Base-by-base conservation (phyloP, 352 stramenopile species). In the Globisporangium yorkense region DNA sequence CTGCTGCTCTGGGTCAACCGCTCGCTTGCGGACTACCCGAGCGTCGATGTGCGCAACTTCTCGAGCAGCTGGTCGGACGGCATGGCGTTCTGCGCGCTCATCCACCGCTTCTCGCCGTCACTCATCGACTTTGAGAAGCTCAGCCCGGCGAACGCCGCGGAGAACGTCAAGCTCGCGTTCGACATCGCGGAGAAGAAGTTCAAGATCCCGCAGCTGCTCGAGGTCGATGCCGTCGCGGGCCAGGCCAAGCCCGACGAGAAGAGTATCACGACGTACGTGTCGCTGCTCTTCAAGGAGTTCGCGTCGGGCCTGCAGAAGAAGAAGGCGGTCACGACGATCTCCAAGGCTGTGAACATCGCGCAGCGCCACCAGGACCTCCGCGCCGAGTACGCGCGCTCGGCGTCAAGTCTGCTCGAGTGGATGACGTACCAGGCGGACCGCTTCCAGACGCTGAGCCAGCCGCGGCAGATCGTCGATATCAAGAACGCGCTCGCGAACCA, bases 231-330 rank as follows among this genome's bases (percentile, higher is more conserved):
- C 45, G 85, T 97, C 18, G 84, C 84, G 6, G 88, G 86, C 53
- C 76, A 82, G 24, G 74, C 68, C 10, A 96, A 96, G 62, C 88
- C 88, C 1, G 89, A 97, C 41, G 89, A 97, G 52, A 97, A 97
- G 76, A 93, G 78, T 66, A 94, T 96, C 68, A 92, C 93, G 49
- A 96, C 89, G 61, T 96, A 97, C 63, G 85, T 97, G 24, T 92
- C 84, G 33, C 69, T 96, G 49, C 83, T 96, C 48, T 96, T 96
- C 68, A 94, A 94, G 69, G 85, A 96, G 67, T 97, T 97, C 56
- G 89, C 88, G 2, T 92, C 83, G 16, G 85, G 88, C 33, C 70
- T 91, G 54, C 89, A 96, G 65, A 94, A 94, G 79, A 91, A 94
- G 61, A 92, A 92, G 72, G 80, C 87, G 1, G 74, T 96, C 47